Base-by-base conservation (phyloP, 441 rosid genomes). In the Croton setiger region DNA sequence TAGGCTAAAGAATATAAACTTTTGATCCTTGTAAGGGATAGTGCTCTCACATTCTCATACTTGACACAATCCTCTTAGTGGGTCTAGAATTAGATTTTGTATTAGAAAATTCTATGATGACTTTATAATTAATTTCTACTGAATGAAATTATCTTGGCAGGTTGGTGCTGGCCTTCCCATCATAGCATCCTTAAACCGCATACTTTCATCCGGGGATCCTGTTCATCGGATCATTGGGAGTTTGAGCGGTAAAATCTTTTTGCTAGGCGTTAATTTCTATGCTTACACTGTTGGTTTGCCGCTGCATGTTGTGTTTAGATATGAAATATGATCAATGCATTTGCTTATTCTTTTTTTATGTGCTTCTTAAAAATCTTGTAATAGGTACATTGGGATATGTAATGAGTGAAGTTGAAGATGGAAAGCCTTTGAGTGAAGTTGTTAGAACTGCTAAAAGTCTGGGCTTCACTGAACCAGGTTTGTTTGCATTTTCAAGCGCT, bases 151-250 rank as follows among this genome's bases (percentile, higher is more conserved):
- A 20, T 64, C 70, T 69, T 70, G 44, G 44, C 70, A 94, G 98
- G 98, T 92, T 73, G 99, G 97, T 73, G 99, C 98, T 67, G 96
- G 98, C 48, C 98, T 94, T 86, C 99, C 99, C 60, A 85, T 94
- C 68, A 88, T 92, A 55, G 83, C 91, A 65, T 85, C 98, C 56
- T 70, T 92, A 75, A 90, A 82, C 76, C 96, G 97, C 35, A 80
- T 92, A 74, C 74, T 92, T 73, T 84, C 85, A 31, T 92, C 99
- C 4, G 99, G 99, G 75, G 96, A 92, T 65, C 85, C 89, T 70
- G 72, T 92, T 68, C 78, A 83, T 73, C 80, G 83, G 1, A 76
- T 87, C 62, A 76, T 90, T 70, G 96, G 97, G 73, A 92, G 92
- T 88, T 83, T 94, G 80, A 88, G 99, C 61, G 98, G 98, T 92